Percentiles rank a stretch among this genome's conserved stretches.
These are phyloP conservation scores for Rosa multiflora DNA, from an alignment of 306 rosid species.

Conservation along the genomic window DNA sequence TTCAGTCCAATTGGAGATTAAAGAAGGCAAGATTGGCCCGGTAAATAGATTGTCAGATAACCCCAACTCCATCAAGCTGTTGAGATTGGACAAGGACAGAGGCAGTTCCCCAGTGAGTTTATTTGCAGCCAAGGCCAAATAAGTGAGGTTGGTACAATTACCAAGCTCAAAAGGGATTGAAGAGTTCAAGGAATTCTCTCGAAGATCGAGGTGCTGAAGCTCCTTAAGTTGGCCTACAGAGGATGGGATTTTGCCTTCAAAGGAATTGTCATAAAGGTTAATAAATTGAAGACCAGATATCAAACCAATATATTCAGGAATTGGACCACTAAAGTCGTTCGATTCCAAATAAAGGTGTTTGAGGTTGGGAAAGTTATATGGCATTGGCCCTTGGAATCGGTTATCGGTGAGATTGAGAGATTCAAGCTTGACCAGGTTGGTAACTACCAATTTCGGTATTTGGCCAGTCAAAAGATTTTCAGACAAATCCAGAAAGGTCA, in stretches of 20 bases:
- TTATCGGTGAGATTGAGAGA: constrained; percentile 48
- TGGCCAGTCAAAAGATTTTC: constrained; percentile 26
- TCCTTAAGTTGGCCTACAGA: constrained; percentile 51
- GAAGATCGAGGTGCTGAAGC: constrained; percentile 39
- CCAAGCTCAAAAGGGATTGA: constrained; percentile 60
- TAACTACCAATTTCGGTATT: constrained; percentile 25
- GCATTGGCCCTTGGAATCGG: constrained; percentile 40
- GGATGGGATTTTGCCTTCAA: constrained; percentile 51
- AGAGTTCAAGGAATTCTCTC: constrained; percentile 37
- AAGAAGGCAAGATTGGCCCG: background rate
- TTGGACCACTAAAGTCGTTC: constrained; percentile 42
- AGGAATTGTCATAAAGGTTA: constrained; percentile 8
- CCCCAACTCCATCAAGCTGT: background rate
- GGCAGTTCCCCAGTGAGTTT: constrained; percentile 16
- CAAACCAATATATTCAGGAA: constrained; percentile 20
- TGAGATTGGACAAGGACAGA: background rate
- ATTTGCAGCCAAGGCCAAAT: constrained; percentile 43
- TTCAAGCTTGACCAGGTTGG: constrained; percentile 48
- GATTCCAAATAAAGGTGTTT: constrained; percentile 39
- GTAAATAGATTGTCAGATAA: background rate
- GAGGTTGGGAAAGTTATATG: constrained; percentile 52
- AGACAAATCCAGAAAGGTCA: constrained; percentile 65
- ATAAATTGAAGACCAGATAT: too few species aligned
- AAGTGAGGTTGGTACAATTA: constrained; percentile 45
- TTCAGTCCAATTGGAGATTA: background rate